Evolutionary conservation across 768 basidiomycete species (phyloP), one percentile per base, ranked within the genome.

Genomic region (Leccinum olivaceopallidum): DNA sequence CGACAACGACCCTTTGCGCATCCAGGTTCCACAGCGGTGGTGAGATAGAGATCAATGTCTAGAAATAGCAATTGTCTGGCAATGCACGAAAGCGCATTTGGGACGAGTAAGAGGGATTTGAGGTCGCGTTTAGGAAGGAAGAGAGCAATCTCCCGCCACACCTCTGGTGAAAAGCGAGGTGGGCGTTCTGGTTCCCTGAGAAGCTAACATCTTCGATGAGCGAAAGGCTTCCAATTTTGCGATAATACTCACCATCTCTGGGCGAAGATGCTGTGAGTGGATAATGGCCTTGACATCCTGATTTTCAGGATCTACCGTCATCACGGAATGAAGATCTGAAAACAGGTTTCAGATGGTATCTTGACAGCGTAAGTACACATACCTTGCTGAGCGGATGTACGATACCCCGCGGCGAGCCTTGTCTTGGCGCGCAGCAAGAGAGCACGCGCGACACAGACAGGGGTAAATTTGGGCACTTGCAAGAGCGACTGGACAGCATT

Each of bases 401-500:
- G 81, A 42, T 80, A 80, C 20, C 87, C 87, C 30, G 81, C 80
- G 7, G 82, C 78, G n/a, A 88, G 77, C 63, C 87, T 81, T 60
- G 81, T 80, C 75, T 83, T 83, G n/a, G 86, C 89, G 24, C 88
- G 82, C 51, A 90, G 71, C 48, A 90, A 78, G 60, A 85, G 82
- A 53, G 87, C 87, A 68, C 81, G 83, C 22, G 85, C 83, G 9
- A 82, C 72, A 55, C 80, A 83, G 67, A 80, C 77, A 10, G 81
- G 71, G 44, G 81, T 77, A 48, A 85, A 75, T 12, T 81, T 81
- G 18, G 80, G 76, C 54, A 89, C 79, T 63, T 83, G 80, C 47
- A 90, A 77, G 63, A 86, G 85, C 5, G 87, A 88, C 72, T 88
- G 86, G 60, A 88, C 85, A 52, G 86, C 87, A 70, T 89, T 90